Evolutionary conservation across 2,329 filamentous ascomycete species (phyloP).

Genomic region (Aureobasidium zeae): DNA sequence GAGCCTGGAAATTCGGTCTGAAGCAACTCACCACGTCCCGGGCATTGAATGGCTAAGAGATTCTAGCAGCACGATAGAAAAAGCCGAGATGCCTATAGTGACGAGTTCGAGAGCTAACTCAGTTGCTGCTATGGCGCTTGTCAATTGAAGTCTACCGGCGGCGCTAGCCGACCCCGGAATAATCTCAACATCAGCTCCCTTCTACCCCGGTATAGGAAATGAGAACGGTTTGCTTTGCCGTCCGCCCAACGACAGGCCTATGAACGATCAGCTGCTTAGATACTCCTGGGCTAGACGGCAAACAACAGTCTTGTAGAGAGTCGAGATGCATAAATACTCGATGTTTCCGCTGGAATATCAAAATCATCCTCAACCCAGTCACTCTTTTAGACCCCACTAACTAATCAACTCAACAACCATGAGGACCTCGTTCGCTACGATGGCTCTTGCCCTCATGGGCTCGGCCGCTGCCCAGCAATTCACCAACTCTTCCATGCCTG

Average conservation of each 20-base stretch:
- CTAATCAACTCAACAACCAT: neutral
- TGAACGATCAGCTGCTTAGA: neutral
- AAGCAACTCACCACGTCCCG: too few species aligned
- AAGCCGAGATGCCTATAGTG: neutral
- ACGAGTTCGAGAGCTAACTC: neutral
- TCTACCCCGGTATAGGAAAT: slow-evolving; percentile 6
- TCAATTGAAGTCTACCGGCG: neutral
- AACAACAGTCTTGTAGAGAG: neutral
- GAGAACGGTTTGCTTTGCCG: slow-evolving; percentile 10
- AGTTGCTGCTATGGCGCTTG: neutral
- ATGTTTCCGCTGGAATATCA: neutral
- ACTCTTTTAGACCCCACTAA: slow-evolving; percentile 10
- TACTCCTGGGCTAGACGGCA: neutral
- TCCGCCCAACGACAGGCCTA: neutral
- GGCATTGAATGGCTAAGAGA: too few species aligned
- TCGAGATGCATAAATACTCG: slow-evolving; percentile 4
- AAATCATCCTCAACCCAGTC: slow-evolving; percentile 11
- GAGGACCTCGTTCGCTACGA: slow-evolving; percentile 2
- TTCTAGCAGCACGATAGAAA: too few species aligned
- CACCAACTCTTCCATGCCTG: neutral
- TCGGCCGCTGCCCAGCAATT: neutral
- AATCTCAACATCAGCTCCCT: neutral
- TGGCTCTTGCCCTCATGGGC: slow-evolving; percentile 1
- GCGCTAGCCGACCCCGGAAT: neutral
- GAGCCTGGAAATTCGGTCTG: too few species aligned